phyloP scores from a whole-genome alignment of 768 basidiomycete species.

The Psilocybe tampanensis region DNA sequence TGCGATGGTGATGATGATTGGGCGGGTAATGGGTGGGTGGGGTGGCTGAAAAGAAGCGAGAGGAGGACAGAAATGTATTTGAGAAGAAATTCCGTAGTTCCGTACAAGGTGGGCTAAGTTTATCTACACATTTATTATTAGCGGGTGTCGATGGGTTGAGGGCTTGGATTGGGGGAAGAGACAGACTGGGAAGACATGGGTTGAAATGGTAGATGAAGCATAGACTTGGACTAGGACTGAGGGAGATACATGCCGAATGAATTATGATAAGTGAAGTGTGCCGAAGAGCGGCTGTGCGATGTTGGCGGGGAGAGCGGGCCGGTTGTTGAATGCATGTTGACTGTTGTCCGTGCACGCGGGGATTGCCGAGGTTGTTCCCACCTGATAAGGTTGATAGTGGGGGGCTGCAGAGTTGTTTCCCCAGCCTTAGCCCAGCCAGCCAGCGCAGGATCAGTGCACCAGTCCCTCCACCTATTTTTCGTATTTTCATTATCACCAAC shows the following conservation, averaged over 20 bases:
- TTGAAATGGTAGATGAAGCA: neutral
- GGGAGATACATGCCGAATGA: no score
- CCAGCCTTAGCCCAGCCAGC: slow-evolving; percentile 29
- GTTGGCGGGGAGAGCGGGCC: slow-evolving; percentile 16
- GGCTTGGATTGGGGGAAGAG: neutral
- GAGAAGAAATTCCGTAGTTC: neutral
- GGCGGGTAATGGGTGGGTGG: no score
- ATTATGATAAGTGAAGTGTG: neutral
- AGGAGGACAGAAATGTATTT: neutral
- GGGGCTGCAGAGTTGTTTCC: slow-evolving; percentile 20
- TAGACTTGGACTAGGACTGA: neutral
- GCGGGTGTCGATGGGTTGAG: neutral
- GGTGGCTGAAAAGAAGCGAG: neutral
- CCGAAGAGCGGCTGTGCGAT: neutral
- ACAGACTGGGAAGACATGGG: neutral
- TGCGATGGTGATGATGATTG: no score
- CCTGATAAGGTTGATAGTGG: slow-evolving; percentile 19
- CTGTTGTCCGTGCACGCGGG: slow-evolving; percentile 29
- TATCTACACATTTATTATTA: neutral
- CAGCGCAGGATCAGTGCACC: slow-evolving; percentile 24
- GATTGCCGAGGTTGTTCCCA: slow-evolving; percentile 27
- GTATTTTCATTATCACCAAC: slow-evolving; percentile 17
- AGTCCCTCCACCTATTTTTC: slow-evolving; percentile 24
- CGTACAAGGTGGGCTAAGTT: neutral
- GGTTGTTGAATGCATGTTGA: slow-evolving; percentile 22